Evolutionary conservation across 495 filamentous ascomycete genomes (phyloP), one percentile per base, ranked within the genome.

Genomic region (Collariella sp.): DNA sequence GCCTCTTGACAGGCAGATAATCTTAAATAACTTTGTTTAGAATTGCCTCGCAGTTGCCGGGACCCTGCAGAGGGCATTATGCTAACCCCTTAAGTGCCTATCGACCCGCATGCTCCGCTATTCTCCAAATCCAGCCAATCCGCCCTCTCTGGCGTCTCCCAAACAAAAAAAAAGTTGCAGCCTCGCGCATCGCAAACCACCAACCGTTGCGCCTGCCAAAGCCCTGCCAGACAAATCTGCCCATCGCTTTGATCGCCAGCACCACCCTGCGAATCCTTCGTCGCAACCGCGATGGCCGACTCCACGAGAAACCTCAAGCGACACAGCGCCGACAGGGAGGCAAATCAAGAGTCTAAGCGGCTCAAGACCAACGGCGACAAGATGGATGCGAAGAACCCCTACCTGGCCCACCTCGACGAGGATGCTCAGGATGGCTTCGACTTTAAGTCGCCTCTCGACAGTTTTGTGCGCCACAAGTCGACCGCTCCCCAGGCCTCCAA

Each of bases 381-480:
- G 55, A 73, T 72, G 40, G 67, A 59, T 29, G 56, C 48, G 19
- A 69, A 74, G 45, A 97, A 96, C 63, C 87, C 86, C 2, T 97
- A 99, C 69, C 81, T 97, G 46, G 89, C 90, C 46, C 94, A 99
- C 65, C 87, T 86, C 80, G 86, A 89, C 67, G 75, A 87, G 40
- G 62, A 69, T 18, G 62, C 59, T 44, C 60, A 61, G 12, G 67
- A 67, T 62, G 72, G 67, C 53, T 62, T 59, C 49, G 70, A 71
- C 54, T 62, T 63, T 50, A 70, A 71, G 20, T 76, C 79, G 41
- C 67, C 76, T 18, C 76, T 90, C 62, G 77, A 78, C 42, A 72
- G 76, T 33, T 80, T 96, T 62, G 78, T 83, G 68, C 81, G 87
- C 49, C 90, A 96, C 69, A 75, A 79, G 19, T 93, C 90, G 13